phyloP scores from a whole-genome alignment of 495 filamentous ascomycete species.

The Lasiosphaeris hirsuta region DNA sequence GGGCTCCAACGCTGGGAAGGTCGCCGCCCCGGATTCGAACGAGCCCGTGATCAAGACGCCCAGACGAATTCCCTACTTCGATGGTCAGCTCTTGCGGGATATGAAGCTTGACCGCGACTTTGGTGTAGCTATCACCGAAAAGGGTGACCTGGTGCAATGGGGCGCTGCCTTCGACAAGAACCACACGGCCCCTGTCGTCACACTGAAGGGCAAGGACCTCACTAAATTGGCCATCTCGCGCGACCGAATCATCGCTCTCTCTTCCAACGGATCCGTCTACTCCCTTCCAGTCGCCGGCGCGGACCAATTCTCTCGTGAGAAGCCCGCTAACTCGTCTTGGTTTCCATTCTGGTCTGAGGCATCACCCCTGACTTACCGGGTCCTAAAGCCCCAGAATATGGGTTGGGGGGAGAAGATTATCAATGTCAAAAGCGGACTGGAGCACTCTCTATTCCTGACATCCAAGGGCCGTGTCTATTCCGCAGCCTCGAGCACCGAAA shows the following conservation, averaged over 20 bases:
- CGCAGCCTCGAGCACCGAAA: slow-evolving; percentile 69
- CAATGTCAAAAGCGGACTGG: slow-evolving; percentile 69
- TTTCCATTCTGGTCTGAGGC: slow-evolving; percentile 70
- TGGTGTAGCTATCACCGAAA: slow-evolving; percentile 85
- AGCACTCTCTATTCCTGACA: slow-evolving; percentile 85
- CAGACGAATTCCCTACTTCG: slow-evolving; percentile 75
- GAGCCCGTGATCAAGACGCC: slow-evolving; percentile 76
- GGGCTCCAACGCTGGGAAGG: slow-evolving; percentile 83
- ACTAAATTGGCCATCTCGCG: slow-evolving; percentile 66
- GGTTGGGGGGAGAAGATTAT: slow-evolving; percentile 71
- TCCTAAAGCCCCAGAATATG: slow-evolving; percentile 62
- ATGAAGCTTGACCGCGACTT: slow-evolving; percentile 79
- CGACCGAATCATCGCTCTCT: slow-evolving; percentile 80
- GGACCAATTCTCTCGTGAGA: slow-evolving; percentile 64
- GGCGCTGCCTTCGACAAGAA: slow-evolving; percentile 65
- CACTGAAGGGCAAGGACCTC: slow-evolving; percentile 79
- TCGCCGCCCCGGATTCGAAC: slow-evolving; percentile 78
- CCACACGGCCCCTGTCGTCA: slow-evolving; percentile 55
- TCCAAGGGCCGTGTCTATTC: slow-evolving; percentile 82
- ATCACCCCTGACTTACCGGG: slow-evolving; percentile 57
- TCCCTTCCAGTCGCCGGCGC: slow-evolving; percentile 73
- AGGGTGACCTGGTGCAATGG: slow-evolving; percentile 91
- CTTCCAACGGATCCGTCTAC: slow-evolving; percentile 75
- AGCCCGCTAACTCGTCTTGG: slow-evolving; percentile 64
- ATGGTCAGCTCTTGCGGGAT: slow-evolving; percentile 80